Evolutionary conservation across 345 rosid species (phyloP), one percentile per base, ranked within the genome.

Genomic region (Ceriops decandra): DNA sequence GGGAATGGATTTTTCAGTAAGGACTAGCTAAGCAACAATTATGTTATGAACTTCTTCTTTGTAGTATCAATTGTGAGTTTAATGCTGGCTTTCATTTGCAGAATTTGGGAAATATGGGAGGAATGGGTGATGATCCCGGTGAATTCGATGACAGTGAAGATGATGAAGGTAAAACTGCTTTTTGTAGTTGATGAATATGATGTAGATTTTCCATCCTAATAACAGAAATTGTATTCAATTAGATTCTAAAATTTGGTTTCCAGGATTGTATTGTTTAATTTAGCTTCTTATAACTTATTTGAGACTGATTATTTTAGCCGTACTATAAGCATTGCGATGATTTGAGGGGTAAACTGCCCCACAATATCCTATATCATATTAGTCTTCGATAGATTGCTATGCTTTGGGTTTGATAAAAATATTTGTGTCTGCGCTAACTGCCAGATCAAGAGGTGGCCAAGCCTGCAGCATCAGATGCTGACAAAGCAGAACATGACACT

Each of bases 141-240:
- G 96, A 87, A 31, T 85, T 86, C 57, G 98, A 87, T 16, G 96
- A 86, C 77, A 90, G 91, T 77, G 98, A 92, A 64, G 96, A 90
- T 71, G 98, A 90, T 71, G 98, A 92, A 81, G 96, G 98, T 92
- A 80, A 78, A 22, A 33, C 42, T 19, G 21, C 31, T 61, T 59
- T 16, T 54, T 60, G 7, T 58, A 9, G 5, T 9, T 56, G 24
- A 57, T 42, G 32, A 42, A 42, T 35, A 1, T 3, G 42, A 46
- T 59, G n/a, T 16, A 7, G 49, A 26, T 68, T 59, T 30, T 28
- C 6, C 15, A 6, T 31, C 21, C 9, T 17, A 19, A 6, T 3
- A 9, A 19, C 22, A 2, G 27, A 8, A 27, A 54, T 20, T n/a
- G 3, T 52, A n/a, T 24, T 33, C 36, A 42, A 21, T 15, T 15